A percentile compares a stretch with the other conserved stretches of the same genome.
These are phyloP conservation scores for Aspergillus ruber DNA, from an alignment of 2,329 filamentous ascomycete genomes.

Conservation along the genomic window DNA sequence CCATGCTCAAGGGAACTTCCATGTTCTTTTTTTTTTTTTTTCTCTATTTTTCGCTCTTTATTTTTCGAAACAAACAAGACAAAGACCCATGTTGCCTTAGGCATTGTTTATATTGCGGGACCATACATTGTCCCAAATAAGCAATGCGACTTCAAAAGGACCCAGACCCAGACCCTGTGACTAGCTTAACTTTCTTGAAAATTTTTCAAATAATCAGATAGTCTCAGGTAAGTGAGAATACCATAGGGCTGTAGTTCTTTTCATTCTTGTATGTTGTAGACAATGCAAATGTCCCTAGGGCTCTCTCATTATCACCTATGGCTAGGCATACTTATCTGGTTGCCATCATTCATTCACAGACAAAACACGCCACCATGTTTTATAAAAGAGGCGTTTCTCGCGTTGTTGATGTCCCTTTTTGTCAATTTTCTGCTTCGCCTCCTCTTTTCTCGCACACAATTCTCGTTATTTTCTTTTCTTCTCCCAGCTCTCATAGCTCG, in stretches of 20 bases:
- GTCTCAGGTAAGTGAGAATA: not conserved
- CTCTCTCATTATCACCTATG: not conserved
- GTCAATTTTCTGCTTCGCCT: not conserved
- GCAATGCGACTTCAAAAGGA: not conserved
- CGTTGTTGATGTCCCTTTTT: not conserved
- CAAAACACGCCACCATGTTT: not conserved
- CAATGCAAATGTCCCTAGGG: not conserved
- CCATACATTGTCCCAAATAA: not conserved
- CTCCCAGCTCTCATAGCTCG: not conserved
- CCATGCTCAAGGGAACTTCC: not conserved
- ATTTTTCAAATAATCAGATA: not conserved
- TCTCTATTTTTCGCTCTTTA: not conserved
- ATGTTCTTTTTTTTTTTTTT: not conserved
- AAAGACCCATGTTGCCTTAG: not conserved
- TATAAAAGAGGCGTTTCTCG: not conserved
- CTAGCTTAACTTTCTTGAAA: not conserved
- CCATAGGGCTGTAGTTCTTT: not conserved
- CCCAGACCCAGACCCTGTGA: not conserved
- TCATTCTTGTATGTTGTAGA: not conserved
- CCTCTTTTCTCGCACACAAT: not conserved
- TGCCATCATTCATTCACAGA: not conserved
- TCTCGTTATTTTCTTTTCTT: not conserved
- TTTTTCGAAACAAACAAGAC: not conserved
- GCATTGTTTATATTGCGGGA: not conserved
- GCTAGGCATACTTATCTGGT: not conserved